phyloP scores from a whole-genome alignment of 441 rosid genomes.

The Erodium moschatum region DNA sequence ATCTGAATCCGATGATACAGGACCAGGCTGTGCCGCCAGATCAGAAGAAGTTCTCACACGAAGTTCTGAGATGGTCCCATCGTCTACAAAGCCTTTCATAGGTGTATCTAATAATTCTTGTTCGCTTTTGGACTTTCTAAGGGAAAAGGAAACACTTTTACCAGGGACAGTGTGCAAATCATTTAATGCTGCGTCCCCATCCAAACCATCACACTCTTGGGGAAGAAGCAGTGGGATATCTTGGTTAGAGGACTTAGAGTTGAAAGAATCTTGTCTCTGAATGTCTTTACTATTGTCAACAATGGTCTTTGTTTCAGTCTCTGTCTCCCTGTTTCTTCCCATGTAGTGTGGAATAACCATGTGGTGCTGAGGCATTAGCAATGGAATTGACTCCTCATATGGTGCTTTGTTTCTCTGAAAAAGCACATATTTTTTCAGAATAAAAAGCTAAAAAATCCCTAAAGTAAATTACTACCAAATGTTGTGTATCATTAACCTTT shows the following conservation, averaged over 20 bases:
- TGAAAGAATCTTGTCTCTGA: constrained; percentile 62
- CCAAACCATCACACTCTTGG: constrained; percentile 50
- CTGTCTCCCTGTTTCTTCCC: constrained; percentile 27
- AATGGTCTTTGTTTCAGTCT: constrained; percentile 22
- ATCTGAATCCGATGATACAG: constrained; percentile 30
- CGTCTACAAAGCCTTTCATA: constrained; percentile 34
- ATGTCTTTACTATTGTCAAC: constrained; percentile 30
- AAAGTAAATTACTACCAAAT: background rate
- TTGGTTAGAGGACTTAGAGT: constrained; percentile 64
- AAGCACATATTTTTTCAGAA: constrained; percentile 12
- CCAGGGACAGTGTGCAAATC: constrained; percentile 22
- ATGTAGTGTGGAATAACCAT: constrained; percentile 96
- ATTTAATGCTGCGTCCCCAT: constrained; percentile 25
- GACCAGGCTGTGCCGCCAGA: too few relatives aligned
- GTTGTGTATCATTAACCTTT: constrained; percentile 43
- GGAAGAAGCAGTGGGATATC: constrained; percentile 92
- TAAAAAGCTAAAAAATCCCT: constrained; percentile 4
- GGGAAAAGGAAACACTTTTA: constrained; percentile 48
- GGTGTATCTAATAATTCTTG: constrained; percentile 20
- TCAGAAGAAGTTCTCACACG: too few relatives aligned
- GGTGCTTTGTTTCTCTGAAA: constrained; percentile 93
- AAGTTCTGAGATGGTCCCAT: constrained; percentile 25
- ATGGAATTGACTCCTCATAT: constrained; percentile 85
- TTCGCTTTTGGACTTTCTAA: constrained; percentile 40
- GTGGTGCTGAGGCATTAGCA: constrained; percentile 97